Evolutionary conservation across 208 protist species (phyloP), one percentile per base, ranked within the genome.

Genomic region (Acanthamoeba culbertsoni): DNA sequence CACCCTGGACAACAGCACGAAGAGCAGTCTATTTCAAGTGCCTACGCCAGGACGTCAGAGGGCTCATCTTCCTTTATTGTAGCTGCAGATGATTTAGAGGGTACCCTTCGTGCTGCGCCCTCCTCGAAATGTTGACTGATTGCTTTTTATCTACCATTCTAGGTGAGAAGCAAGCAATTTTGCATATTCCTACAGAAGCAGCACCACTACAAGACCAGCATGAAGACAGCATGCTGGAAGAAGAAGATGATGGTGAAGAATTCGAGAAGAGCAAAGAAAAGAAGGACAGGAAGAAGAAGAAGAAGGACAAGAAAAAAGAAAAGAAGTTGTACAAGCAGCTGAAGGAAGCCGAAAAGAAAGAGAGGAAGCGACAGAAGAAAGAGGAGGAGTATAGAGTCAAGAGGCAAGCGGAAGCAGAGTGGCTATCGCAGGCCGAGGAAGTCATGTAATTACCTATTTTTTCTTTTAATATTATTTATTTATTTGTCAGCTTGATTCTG

Each of bases 341-440:
- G 16, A 31, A 35, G 1, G 53, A 82, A 43, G 23, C n/a, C 28
- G 0, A 53, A 18, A 53, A 82, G 45, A 53, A 82, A 40, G 37
- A 79, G n/a, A 79, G 28, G 68, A 79, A 79, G 68, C 8, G 18
- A 42, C 68, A 18, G 42, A 82, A 82, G 71, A 82, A 82, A 43
- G 71, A 55, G 20, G 43, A 82, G 10, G 12, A 7, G 59, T 10
- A 68, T 10, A 7, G 14, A 10, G 16, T 68, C 20, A 33, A 68
- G 40, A 37, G 46, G 42, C 18, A 53, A 6, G 71, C 46, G 71
- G 71, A 82, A n/a, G 14, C 5, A 43, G 3, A 4, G 0, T 2
- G 28, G 23, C 26, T n/a, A n/a, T n/a, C n/a, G n/a, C n/a, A n/a
- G n/a, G n/a, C n/a, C n/a, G n/a, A n/a, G n/a, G n/a, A n/a, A n/a